Evolutionary conservation across 2,329 filamentous ascomycete species (phyloP).

Genomic region (Parasarocladium wereldwijsianum): DNA sequence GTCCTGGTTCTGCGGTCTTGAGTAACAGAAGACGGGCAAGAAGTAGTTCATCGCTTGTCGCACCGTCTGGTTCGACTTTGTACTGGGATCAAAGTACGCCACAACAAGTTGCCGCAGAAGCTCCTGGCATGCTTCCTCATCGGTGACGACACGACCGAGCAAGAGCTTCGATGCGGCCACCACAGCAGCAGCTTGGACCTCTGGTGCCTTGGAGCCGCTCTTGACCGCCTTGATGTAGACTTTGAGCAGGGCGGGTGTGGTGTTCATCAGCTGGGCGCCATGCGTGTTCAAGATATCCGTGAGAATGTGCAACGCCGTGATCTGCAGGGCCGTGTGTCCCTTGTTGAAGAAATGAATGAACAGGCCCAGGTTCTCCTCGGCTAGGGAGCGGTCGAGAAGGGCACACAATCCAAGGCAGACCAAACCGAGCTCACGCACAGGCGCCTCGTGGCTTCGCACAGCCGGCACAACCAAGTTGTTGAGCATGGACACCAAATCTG

Average conservation of each 20-base stretch:
- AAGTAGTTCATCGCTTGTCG: conserved; percentile 86
- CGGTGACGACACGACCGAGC: conserved; percentile 62
- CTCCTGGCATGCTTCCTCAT: conserved; percentile 50
- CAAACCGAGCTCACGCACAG: conserved; percentile 79
- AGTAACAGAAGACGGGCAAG: conserved; percentile 87
- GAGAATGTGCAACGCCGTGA: conserved; percentile 80
- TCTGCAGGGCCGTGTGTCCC: conserved; percentile 78
- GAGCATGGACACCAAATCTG: conserved; percentile 89
- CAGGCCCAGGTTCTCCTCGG: conserved; percentile 78
- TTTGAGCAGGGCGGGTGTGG: conserved; percentile 59
- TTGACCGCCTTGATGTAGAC: conserved; percentile 75
- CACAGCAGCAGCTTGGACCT: conserved; percentile 69
- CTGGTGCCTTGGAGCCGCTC: conserved; percentile 50
- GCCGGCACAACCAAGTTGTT: conserved; percentile 95
- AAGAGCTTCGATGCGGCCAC: conserved; percentile 76
- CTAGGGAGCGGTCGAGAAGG: conserved; percentile 78
- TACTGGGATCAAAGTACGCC: conserved; percentile 80
- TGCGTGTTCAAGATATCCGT: conserved; percentile 88
- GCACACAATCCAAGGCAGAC: conserved; percentile 84
- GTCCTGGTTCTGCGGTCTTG: conserved; percentile 65
- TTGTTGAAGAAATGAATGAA: conserved; percentile 96
- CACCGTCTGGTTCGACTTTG: conserved; percentile 63
- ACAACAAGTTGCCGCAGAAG: conserved; percentile 76
- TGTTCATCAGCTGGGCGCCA: conserved; percentile 58
- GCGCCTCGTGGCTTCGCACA: conserved; percentile 82